Evolutionary conservation across 305 asterid genomes (phyloP).

Genomic region (Coffea humblotiana): DNA sequence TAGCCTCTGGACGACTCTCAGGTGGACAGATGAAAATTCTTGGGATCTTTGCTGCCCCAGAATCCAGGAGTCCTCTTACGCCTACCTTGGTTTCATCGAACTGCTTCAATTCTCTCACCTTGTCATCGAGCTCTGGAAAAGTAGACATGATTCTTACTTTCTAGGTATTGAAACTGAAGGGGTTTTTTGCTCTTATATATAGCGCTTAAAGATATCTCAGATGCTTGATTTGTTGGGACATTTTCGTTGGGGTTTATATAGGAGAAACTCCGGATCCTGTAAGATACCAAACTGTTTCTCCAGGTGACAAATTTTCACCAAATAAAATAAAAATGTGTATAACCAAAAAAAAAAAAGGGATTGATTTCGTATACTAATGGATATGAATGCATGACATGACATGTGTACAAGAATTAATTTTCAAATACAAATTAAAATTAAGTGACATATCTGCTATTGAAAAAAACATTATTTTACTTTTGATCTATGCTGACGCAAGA

Average conservation of each 20-base stretch:
- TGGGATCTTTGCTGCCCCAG: conserved; percentile 10
- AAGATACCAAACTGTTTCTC: background rate
- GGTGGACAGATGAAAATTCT: conserved; percentile 9
- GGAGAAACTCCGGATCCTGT: background rate
- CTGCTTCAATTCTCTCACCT: conserved; percentile 3
- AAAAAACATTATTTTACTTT: too few relatives aligned
- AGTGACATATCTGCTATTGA: too few relatives aligned
- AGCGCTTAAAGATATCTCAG: too few relatives aligned
- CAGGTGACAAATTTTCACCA: background rate
- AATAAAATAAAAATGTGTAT: too few relatives aligned
- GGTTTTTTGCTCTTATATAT: too few relatives aligned
- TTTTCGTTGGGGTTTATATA: background rate
- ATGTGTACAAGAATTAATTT: too few relatives aligned
- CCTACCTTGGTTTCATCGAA: conserved; percentile 17
- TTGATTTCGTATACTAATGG: too few relatives aligned
- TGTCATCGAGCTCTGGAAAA: background rate
- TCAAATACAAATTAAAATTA: too few relatives aligned
- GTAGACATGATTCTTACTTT: background rate
- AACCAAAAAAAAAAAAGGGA: too few relatives aligned
- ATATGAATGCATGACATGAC: too few relatives aligned
- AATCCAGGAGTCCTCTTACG: conserved; percentile 18
- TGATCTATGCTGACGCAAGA: too few relatives aligned
- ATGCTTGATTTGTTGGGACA: too few relatives aligned
- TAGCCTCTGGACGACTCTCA: background rate
- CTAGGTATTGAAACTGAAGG: background rate